phyloP scores from a whole-genome alignment of 1,139 yeast genomes.

The Yamadazyma buinensis region DNA sequence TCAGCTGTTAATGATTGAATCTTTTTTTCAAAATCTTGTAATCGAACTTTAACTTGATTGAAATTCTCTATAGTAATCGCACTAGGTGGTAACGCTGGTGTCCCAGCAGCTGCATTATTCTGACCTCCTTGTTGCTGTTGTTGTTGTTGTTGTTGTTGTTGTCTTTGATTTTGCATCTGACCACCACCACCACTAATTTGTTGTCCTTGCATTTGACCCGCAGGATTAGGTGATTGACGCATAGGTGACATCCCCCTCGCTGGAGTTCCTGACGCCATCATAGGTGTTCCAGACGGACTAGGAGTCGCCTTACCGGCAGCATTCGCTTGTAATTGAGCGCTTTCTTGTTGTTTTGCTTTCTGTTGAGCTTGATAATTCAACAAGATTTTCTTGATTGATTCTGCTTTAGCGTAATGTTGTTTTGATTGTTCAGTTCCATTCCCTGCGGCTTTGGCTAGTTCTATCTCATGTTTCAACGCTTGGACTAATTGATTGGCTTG shows the following conservation, averaged over 20 bases:
- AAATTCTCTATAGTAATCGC: conserved; percentile 39
- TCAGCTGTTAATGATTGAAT: conserved; percentile 25
- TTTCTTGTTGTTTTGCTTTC: conserved; percentile 16
- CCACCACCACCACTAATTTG: conserved; percentile 1
- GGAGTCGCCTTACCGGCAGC: too few relatives aligned
- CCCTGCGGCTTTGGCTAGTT: conserved; percentile 53
- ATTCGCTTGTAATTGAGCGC: conserved; percentile 4
- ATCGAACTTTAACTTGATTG: conserved; percentile 35
- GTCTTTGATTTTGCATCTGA: not conserved
- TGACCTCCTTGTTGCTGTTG: conserved; percentile 5
- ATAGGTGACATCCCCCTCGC: not conserved
- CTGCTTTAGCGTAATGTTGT: conserved; percentile 64
- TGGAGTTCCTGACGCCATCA: conserved; percentile 1
- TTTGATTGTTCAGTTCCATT: conserved; percentile 65
- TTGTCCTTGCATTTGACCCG: not conserved
- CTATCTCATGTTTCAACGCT: conserved; percentile 57
- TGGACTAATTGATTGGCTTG: conserved; percentile 62
- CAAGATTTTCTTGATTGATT: conserved; percentile 53
- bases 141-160: not conserved
- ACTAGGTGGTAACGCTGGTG: conserved; percentile 23
- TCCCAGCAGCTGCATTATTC: conserved; percentile 6
- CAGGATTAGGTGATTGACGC: not conserved
- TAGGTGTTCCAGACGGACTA: conserved; percentile 1
- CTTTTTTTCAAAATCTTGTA: conserved; percentile 43
- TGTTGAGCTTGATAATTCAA: conserved; percentile 42